Base-by-base conservation (phyloP, 768 basidiomycete species). In the Tricholoma flavovirens region DNA sequence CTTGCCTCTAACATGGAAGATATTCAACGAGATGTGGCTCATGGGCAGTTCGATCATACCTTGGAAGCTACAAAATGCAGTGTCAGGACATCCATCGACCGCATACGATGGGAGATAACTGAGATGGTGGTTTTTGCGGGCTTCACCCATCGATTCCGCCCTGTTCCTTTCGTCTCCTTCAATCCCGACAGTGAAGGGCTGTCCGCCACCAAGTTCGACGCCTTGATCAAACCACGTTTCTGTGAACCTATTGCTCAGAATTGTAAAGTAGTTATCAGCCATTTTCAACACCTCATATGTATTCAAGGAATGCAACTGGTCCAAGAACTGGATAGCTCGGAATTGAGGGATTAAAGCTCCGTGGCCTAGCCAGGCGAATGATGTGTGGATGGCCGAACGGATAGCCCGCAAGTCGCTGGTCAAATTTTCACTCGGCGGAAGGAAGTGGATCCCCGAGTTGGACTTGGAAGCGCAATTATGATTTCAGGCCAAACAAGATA, bases 251-350 rank as follows among this genome's bases (percentile, higher is more conserved):
- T 86, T 87, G 54, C 70, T 72, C 48, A 87, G 67, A 50, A 88
- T 70, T 1, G 83, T 74, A 62, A 79, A 88, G 60, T 86, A 86
- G 58, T 88, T 88, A 64, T 88, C 87, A 3, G 85, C 83, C 84
- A 86, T 87, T 60, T 78, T 75, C 62, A 75, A 69, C 59, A 84
- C 77, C 35, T 81, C 80, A 3, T 73, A 73, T 36, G 75, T 66
- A 33, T 79, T 72, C 33, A 85, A 66, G 15, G 53, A 53, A 4
- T 70, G 55, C 59, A 86, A 64, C 42, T 86, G 72, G 12, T 68
- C 65, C 15, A 86, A 65, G 63, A 86, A 88, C 15, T 73, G 70
- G 14, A 69, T 66, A 14, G 73, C 77, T 53, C 69, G 67, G 17
- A 73, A 71, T 49, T 73, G 74, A 56, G 62, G 71, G 55, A 87